Evolutionary conservation across 192 early-diverging fungal species (phyloP).

Genomic region (Phycomyces blakesleeanus): DNA sequence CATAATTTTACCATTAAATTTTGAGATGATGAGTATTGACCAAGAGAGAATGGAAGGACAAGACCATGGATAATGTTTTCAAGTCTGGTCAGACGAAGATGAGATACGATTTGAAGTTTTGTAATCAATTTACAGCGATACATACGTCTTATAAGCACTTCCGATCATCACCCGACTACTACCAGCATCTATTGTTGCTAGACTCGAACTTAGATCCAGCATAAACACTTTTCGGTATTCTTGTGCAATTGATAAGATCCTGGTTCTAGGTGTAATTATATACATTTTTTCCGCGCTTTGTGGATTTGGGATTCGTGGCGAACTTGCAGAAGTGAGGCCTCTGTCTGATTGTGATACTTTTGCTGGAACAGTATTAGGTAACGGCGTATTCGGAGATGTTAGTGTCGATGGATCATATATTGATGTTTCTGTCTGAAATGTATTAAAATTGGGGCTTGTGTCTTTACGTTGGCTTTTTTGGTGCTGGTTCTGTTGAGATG

Average conservation of each 20-base stretch:
- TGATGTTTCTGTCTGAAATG: not conserved
- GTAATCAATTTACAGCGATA: not conserved
- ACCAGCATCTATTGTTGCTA: constrained; percentile 53
- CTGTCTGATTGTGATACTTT: not conserved
- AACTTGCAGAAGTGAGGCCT: not conserved
- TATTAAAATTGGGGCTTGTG: not conserved
- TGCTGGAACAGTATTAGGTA: not conserved
- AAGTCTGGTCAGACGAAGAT: constrained; percentile 11
- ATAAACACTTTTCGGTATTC: constrained; percentile 65
- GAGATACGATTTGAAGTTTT: not conserved
- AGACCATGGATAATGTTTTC: constrained; percentile 28
- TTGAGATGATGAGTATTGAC: not conserved
- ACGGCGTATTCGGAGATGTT: not conserved
- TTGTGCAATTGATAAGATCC: constrained; percentile 51
- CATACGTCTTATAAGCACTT: constrained; percentile 49
- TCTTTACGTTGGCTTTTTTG: constrained; percentile 18
- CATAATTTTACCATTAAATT: constrained; percentile 1
- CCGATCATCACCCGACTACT: constrained; percentile 43
- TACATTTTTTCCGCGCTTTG: constrained; percentile 19
- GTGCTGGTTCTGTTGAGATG: not conserved
- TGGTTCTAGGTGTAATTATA: constrained; percentile 63
- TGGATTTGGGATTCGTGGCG: not conserved
- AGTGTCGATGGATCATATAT: not conserved
- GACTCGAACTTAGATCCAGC: constrained; percentile 65
- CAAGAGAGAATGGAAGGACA: constrained; percentile 32